Percentiles rank a stretch among this genome's conserved stretches.
These are phyloP conservation scores for Spongospora subterranea DNA, from an alignment of 208 protist species.

Conservation along the genomic window DNA sequence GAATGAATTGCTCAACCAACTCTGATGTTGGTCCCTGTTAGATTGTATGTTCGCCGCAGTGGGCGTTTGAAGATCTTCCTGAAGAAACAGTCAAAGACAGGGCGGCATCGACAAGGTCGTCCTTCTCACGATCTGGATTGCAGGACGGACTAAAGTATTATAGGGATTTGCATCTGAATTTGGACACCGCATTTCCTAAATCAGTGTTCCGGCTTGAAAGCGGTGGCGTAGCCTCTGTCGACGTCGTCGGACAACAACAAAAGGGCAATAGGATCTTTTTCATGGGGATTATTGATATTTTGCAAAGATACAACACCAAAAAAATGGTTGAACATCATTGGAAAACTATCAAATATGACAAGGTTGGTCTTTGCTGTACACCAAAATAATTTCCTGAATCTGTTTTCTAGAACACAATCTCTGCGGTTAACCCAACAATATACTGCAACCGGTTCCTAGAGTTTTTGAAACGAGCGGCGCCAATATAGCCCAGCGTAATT, in stretches of 20 bases:
- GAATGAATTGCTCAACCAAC: neutral
- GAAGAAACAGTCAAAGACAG: neutral
- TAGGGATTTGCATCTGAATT: neutral
- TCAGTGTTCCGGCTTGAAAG: neutral
- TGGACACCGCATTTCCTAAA: neutral
- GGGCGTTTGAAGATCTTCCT: neutral
- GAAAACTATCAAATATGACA: constrained; percentile 51
- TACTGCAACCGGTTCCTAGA: constrained; percentile 53
- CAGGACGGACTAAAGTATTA: neutral
- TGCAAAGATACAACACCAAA: constrained; percentile 44
- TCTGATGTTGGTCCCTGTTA: neutral
- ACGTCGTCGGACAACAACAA: neutral
- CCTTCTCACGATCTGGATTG: neutral
- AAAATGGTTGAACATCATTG: constrained; percentile 2
- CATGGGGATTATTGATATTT: constrained; percentile 47
- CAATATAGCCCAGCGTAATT: neutral
- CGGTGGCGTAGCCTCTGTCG: neutral
- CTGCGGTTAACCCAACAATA: constrained; percentile 29
- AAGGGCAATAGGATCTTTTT: constrained; percentile 1
- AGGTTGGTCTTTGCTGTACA: neutral
- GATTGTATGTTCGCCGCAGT: neutral
- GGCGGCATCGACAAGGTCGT: too few species aligned
- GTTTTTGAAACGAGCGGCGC: constrained; percentile 27
- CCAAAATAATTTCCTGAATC: neutral
- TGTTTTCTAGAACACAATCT: constrained; percentile 11